Conservation (phyloP, 164 flowering plant genomes). For the Umbellularia californica region DNA sequence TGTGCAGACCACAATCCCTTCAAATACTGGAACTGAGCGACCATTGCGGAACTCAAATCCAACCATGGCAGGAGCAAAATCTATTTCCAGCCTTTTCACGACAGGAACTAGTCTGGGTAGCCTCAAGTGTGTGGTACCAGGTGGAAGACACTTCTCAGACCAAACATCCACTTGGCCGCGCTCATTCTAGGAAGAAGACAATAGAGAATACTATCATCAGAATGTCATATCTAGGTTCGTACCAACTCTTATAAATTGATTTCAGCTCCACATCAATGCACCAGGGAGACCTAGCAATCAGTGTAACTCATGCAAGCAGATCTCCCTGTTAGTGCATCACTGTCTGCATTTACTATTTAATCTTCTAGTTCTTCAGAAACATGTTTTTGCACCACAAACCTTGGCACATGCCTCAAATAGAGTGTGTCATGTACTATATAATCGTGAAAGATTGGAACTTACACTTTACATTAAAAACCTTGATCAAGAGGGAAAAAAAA, state of each 20-base stretch:
- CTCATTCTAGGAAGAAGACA: constrained; percentile 53
- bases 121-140: constrained; percentile 87
- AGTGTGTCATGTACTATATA: no score
- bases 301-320: background rate
- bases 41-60: constrained; percentile 96
- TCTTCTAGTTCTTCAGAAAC: background rate
- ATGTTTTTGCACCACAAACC: no score
- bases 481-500: no score
- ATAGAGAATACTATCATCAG: background rate
- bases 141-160: constrained; percentile 98
- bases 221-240: background rate
- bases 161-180: constrained; percentile 97
- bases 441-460: no score
- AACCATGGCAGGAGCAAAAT: constrained; percentile 98
- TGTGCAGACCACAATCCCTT: constrained; percentile 84
- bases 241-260: background rate
- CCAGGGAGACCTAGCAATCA: no score
- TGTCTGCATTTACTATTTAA: background rate
- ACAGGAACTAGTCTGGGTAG: constrained; percentile 62
- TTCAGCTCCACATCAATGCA: no score
- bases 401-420: no score
- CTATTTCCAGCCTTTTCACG: constrained; percentile 75
- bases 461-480: no score
- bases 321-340: background rate
- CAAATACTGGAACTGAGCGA: constrained; percentile 61